Conservation (phyloP, 2,329 filamentous ascomycete species). For the Diaporthe capsici region DNA sequence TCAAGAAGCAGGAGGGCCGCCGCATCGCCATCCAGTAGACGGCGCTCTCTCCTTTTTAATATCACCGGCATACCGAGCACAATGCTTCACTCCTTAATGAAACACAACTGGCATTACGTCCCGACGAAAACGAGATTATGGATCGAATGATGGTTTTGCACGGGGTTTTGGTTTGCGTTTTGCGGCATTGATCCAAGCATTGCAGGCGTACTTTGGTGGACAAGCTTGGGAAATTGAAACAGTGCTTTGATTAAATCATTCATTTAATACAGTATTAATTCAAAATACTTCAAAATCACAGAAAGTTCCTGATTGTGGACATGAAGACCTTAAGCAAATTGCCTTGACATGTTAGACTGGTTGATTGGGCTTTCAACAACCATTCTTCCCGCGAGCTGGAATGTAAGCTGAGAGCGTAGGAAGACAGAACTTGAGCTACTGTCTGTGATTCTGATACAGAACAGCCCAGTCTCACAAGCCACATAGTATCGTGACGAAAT, state of each 20-base stretch:
- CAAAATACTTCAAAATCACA: not conserved
- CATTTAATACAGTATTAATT: not conserved
- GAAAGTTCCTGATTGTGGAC: not conserved
- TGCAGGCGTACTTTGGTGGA: not conserved
- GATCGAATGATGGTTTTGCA: slow-evolving; percentile 12
- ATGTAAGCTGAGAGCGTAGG: not conserved
- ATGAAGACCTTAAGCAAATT: not conserved
- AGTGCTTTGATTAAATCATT: not conserved
- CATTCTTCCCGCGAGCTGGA: not conserved
- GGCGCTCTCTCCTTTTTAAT: not conserved
- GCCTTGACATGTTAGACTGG: no score
- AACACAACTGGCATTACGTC: not conserved
- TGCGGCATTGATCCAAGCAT: not conserved
- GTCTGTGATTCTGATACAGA: no score
- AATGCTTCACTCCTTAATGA: not conserved
- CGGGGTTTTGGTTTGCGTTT: not conserved
- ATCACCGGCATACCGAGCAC: not conserved
- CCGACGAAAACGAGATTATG: not conserved
- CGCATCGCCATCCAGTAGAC: slow-evolving; percentile 69
- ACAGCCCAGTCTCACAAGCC: no score
- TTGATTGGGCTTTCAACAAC: not conserved
- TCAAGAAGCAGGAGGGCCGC: slow-evolving; percentile 69
- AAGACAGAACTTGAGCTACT: no score
- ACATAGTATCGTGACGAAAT: not conserved
- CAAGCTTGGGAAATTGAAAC: not conserved